Base-by-base conservation (phyloP, 108 stramenopile genomes). In the Ochromonas danica region DNA sequence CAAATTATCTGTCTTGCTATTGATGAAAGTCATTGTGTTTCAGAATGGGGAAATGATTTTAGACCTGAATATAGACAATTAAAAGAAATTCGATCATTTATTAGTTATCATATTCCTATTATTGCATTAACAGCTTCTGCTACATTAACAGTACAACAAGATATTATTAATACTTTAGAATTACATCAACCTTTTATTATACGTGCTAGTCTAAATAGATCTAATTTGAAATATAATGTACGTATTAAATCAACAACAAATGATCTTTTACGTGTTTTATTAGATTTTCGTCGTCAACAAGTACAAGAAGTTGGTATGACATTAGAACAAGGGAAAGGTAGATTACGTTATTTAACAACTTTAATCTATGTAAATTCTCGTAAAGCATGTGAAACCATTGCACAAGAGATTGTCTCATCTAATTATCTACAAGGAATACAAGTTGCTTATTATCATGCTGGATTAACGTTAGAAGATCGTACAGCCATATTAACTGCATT, bases 31-130 rank as follows among this genome's bases (percentile, higher is more conserved):
- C 97, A 98, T 82, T 98, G 97, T 81, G 92, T 95, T 43, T 89
- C 87, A 31, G 92, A 95, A 80, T 98, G 97, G 97, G 94, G 95
- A 0, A 88, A 92, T 80, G 95, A 96, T 80, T 98, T 98, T 82
- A 92, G 95, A 33, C 88, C 87, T 1, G 87, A 89, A 35, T 98
- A 93, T 83, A 80, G 89, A 10, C n/a, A 77, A 43, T 84, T 94
- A 25, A 92, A 91, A 2, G 38, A 80, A 1, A 72, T 95, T 1
- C 88, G 92, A 31, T 43, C 70, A 40, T 81, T 89, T 70, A 79
- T 82, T 0, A 39, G 78, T 25, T 1, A 10, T 22, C 43, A 82
- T 6, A 84, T 92, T 67, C 95, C 94, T 0, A 78, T 94, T 3
- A 72, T 98, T 27, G 94, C 97, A 17, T 84, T 95, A 40, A 98